Percentiles rank a stretch among this genome's conserved stretches.
These are phyloP conservation scores for Yarrowia osloensis DNA, from an alignment of 805 yeast genomes.

Conservation along the genomic window DNA sequence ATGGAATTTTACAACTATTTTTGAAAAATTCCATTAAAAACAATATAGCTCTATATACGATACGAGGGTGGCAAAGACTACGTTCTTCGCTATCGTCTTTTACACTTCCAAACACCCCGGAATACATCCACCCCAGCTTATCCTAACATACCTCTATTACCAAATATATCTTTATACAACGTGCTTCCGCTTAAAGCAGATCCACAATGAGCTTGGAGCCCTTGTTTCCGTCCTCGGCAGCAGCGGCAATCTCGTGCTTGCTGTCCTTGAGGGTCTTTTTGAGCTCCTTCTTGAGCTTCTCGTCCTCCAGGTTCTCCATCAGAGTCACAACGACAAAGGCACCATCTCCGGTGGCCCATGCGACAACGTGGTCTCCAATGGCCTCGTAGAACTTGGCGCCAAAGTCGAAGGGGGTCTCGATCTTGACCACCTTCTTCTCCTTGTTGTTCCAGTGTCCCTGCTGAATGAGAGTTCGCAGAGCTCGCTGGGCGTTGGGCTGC, in stretches of 20 bases:
- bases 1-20: no score
- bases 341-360: conserved; percentile 73
- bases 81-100: no score
- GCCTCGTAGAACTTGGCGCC: conserved; percentile 50
- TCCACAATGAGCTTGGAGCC: conserved; percentile 43
- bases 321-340: conserved; percentile 81
- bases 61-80: neutral
- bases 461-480: conserved; percentile 73
- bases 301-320: conserved; percentile 60
- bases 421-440: conserved; percentile 52
- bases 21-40: no score
- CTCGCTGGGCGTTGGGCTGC: conserved; percentile 72
- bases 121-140: neutral
- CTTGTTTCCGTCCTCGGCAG: conserved; percentile 40
- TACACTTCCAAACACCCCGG: neutral
- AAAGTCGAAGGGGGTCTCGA: conserved; percentile 49
- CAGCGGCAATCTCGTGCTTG: conserved; percentile 36
- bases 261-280: conserved; percentile 53
- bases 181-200: conserved; percentile 16
- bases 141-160: conserved; percentile 1
- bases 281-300: conserved; percentile 50
- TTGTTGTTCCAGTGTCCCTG: conserved; percentile 81
- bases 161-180: conserved; percentile 12
- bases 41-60: no score
- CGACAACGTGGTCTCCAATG: conserved; percentile 54